Conservation (phyloP, 2,329 filamentous ascomycete genomes). For the Hypoxylon rubiginosum region DNA sequence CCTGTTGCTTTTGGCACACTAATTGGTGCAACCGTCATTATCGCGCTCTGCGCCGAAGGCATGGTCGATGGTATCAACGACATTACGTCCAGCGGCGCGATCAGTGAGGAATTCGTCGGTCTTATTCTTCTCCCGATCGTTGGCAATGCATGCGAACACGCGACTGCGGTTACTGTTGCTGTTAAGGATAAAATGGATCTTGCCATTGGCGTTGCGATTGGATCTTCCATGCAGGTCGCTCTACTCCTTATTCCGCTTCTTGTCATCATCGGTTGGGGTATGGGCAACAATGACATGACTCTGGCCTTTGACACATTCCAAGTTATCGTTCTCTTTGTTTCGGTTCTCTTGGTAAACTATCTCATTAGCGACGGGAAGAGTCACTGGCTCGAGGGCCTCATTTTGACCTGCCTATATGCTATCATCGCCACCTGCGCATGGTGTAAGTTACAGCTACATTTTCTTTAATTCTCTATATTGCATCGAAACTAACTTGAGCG, state of each 20-base stretch:
- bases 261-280: constrained; percentile 83
- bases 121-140: constrained; percentile 85
- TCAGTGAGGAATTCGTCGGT: constrained; percentile 82
- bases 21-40: constrained; percentile 78
- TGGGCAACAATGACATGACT: constrained; percentile 79
- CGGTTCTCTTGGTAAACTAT: constrained; percentile 88
- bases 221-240: constrained; percentile 84
- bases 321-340: constrained; percentile 85
- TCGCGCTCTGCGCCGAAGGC: constrained; percentile 85
- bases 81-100: constrained; percentile 69
- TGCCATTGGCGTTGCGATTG: constrained; percentile 83
- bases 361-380: constrained; percentile 85
- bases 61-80: constrained; percentile 80
- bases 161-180: constrained; percentile 83
- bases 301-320: constrained; percentile 91
- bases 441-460: constrained; percentile 63
- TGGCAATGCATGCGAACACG: constrained; percentile 86
- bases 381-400: constrained; percentile 83
- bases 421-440: constrained; percentile 81
- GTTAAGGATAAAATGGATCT: constrained; percentile 89
- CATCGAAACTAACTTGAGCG: constrained; percentile 8
- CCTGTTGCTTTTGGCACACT: constrained; percentile 80
- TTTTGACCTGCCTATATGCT: constrained; percentile 81
- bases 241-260: constrained; percentile 83
- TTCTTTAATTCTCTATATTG: not conserved